Evolutionary conservation across 23 red algal species (phyloP).

Genomic region (Gracilariopsis chorda): DNA sequence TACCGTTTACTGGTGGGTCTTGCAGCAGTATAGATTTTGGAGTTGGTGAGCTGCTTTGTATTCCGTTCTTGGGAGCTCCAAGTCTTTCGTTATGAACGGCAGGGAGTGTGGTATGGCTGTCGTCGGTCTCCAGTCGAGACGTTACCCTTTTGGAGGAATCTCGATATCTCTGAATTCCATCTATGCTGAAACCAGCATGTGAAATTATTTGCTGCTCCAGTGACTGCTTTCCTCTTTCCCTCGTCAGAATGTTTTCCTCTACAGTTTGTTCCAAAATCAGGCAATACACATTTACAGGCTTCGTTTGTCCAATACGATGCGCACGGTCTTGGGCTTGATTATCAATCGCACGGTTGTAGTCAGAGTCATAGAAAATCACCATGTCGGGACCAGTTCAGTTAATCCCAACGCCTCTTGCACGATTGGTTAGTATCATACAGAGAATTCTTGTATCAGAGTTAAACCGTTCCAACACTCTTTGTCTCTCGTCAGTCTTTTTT

Average conservation of each 20-base stretch:
- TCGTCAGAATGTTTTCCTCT: slow-evolving; percentile 82
- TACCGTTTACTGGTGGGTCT: too few species aligned
- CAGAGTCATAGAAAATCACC: slow-evolving; percentile 90
- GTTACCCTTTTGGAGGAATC: too few species aligned
- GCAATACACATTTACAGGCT: slow-evolving; percentile 78
- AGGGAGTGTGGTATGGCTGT: too few species aligned
- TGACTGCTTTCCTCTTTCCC: slow-evolving; percentile 67
- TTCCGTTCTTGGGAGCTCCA: too few species aligned
- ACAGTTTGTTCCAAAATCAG: slow-evolving; percentile 79
- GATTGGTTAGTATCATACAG: slow-evolving; percentile 78
- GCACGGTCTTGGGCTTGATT: slow-evolving; percentile 91
- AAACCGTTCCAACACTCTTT: slow-evolving; percentile 80
- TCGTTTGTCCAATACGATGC: slow-evolving; percentile 92
- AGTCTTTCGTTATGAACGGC: too few species aligned
- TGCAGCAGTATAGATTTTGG: too few species aligned
- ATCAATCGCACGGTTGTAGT: slow-evolving; percentile 93
- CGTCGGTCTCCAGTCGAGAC: too few species aligned
- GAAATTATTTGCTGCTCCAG: slow-evolving; percentile 74
- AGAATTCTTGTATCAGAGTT: slow-evolving; percentile 76
- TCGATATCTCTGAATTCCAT: slow-evolving; percentile 5
- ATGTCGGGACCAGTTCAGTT: slow-evolving; percentile 90
- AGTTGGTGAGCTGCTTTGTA: too few species aligned
- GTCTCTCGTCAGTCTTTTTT: slow-evolving; percentile 73
- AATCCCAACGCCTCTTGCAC: slow-evolving; percentile 78
- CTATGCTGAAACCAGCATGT: slow-evolving; percentile 36